Percentiles rank a stretch among this genome's conserved stretches.
phyloP scores from a whole-genome alignment of 805 yeast species.

The Candida michaelii region DNA sequence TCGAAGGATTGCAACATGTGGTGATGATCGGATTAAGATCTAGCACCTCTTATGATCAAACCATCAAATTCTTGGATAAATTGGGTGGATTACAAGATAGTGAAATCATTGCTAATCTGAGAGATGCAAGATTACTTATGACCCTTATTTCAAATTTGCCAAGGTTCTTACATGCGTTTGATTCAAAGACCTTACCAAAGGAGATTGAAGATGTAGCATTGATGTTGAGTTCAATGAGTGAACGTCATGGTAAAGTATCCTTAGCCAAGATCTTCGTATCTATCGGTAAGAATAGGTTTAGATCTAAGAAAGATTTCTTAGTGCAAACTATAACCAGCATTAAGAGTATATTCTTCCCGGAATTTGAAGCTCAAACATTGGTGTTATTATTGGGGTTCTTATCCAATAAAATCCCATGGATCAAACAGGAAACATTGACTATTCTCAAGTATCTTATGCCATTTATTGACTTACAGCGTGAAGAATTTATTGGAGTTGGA shows the following conservation, averaged over 20 bases:
- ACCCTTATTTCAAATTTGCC: slow-evolving; percentile 81
- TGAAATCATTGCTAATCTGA: slow-evolving; percentile 67
- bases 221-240: slow-evolving; percentile 59
- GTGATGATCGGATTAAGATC: slow-evolving; percentile 85
- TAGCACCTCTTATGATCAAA: slow-evolving; percentile 72
- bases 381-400: slow-evolving; percentile 76
- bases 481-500: slow-evolving; percentile 85
- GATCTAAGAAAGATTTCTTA: slow-evolving; percentile 88
- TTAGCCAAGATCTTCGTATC: slow-evolving; percentile 75
- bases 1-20: slow-evolving; percentile 81
- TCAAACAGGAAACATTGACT: slow-evolving; percentile 76
- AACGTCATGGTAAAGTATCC: slow-evolving; percentile 51
- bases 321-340: slow-evolving; percentile 75
- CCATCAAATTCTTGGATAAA: slow-evolving; percentile 71
- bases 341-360: slow-evolving; percentile 68
- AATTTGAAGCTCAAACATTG: slow-evolving; percentile 69
- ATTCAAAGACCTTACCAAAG: slow-evolving; percentile 44
- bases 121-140: slow-evolving; percentile 65
- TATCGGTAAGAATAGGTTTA: slow-evolving; percentile 71
- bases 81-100: slow-evolving; percentile 66
- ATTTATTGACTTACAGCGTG: slow-evolving; percentile 68
- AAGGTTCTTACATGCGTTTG: slow-evolving; percentile 78
- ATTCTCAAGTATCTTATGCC: slow-evolving; percentile 75
- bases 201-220: slow-evolving; percentile 48
- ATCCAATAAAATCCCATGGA: slow-evolving; percentile 75